Evolutionary conservation across 2,329 filamentous ascomycete genomes (phyloP).

Genomic region (Penicillium sp.): DNA sequence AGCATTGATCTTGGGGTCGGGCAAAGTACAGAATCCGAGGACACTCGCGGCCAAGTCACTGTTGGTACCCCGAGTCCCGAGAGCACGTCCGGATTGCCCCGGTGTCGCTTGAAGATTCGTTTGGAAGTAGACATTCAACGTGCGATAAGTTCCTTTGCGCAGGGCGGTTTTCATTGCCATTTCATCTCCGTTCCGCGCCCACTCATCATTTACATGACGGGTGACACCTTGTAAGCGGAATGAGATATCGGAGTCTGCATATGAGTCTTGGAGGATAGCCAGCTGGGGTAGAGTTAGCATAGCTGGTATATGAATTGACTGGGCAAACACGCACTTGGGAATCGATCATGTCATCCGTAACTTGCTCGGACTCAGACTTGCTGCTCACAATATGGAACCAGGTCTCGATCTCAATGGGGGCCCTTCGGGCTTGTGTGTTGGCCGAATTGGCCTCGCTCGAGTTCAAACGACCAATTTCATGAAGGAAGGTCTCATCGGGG

Average conservation of each 20-base stretch:
- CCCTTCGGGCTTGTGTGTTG: conserved; percentile 21
- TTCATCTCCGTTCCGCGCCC: conserved; percentile 54
- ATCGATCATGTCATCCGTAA: conserved; percentile 37
- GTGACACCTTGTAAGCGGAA: conserved; percentile 54
- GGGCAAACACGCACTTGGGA: conserved; percentile 33
- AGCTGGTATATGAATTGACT: conserved; percentile 6
- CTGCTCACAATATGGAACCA: conserved; percentile 48
- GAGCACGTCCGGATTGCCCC: conserved; percentile 22
- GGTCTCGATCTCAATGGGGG: conserved; percentile 40
- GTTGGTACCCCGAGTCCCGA: conserved; percentile 22
- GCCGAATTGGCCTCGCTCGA: conserved; percentile 11
- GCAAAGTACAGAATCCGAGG: conserved; percentile 58
- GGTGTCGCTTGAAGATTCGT: conserved; percentile 48
- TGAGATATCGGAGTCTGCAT: conserved; percentile 47
- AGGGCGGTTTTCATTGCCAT: conserved; percentile 55
- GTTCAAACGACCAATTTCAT: conserved; percentile 28
- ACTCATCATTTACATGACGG: conserved; percentile 55
- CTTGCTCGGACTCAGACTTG: conserved; percentile 26
- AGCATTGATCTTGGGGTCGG: conserved; percentile 42
- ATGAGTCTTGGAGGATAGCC: conserved; percentile 47
- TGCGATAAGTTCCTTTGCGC: conserved; percentile 55
- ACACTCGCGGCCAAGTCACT: conserved; percentile 35
- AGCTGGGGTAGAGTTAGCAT: conserved; percentile 21
- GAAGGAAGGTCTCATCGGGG: conserved; percentile 28
- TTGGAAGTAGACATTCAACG: conserved; percentile 63